Base-by-base conservation (phyloP, 2,329 filamentous ascomycete genomes). In the Diaporthe sp. region DNA sequence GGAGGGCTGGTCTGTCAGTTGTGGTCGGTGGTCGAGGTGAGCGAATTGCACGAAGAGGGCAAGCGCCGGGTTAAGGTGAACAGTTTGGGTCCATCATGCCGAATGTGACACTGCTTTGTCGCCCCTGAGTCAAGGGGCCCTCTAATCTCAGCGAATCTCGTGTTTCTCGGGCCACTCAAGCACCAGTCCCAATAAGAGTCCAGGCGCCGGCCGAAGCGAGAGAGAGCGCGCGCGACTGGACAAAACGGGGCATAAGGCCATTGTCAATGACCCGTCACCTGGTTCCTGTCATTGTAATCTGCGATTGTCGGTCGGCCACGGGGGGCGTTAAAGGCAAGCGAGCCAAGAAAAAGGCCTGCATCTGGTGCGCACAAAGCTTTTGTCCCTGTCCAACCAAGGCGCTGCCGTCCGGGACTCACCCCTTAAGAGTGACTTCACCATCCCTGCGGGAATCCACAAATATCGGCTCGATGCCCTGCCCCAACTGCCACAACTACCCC, bases 71-170 rank as follows among this genome's bases (percentile, higher is more conserved):
- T 37, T 17, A 22, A 17, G 13, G 63, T 25, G 44, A 37, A 44
- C 27, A 37, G 44, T 50, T 66, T 66, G n/a, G 63, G 30, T 17
- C 6, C 3, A n/a, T 66, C 19, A 51, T 66, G 42, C 42, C 61
- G 42, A 66, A 51, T 39, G 69, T 53, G 30, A 50, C 51, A 37
- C 27, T 47, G 27, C 42, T 59, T 50, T 71, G 55, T 50, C 35
- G 55, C 69, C 69, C 69, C 69, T 71, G 69, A 71, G 69, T 71
- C 69, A 61, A 71, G 42, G 56, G 30, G 39, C 55, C 32, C 47
- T 51, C 69, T 59, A 50, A 71, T 58, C n/a, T 71, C 53, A 39
- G 5, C 25, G 27, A 50, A 50, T 61, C 63, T 68, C 63, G 63
- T 68, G 63, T 53, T 68, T 68, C n/a, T 51, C 63, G n/a, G 32